Evolutionary conservation across 495 filamentous ascomycete genomes (phyloP), one percentile per base, ranked within the genome.

Genomic region (Hypoxylon fragiforme): DNA sequence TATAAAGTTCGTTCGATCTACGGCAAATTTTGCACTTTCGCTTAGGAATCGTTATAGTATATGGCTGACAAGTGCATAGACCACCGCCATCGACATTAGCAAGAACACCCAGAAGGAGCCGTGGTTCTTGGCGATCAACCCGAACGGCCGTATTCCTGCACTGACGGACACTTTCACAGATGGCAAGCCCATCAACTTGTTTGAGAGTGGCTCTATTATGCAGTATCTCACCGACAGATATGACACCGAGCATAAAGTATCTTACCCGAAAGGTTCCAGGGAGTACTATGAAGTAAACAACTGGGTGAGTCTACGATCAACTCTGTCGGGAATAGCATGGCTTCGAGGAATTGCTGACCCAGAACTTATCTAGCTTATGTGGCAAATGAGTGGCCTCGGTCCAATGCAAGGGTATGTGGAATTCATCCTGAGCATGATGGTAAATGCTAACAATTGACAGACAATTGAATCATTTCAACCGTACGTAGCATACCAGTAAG

Each of bases 121-220:
- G 1, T 95, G 89, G 89, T 97, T 92, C 75, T 80, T 95, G 32
- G 84, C 83, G 30, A 94, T 97, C 70, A 96, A 96, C 73, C 92
- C 92, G 44, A 96, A 97, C 65, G 92, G 92, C 60, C 89, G 92
- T 50, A 95, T 96, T 61, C 92, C 92, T n/a, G 92, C 92, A 12
- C 60, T 97, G 18, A 92, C 88, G 18, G 92, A 96, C 68, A 83
- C 79, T 8, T 83, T 86, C 63, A 59, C 67, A 1, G 87, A 94
- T 66, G 90, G 90, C 48, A 76, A 87, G 60, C 72, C 74, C 24
- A 91, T 95, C 69, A 73, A 78, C 13, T 58, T 96, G 3, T 96
- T 95, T 63, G 92, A 96, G 70, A 87, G 82, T 54, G 92, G 89
- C 42, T 77, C 85, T 49, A 95, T 96, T 64, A 76, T 96, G 77